Evolutionary conservation across 345 rosid species (phyloP), one percentile per base, ranked within the genome.

Genomic region (Euphorbia lathyris): DNA sequence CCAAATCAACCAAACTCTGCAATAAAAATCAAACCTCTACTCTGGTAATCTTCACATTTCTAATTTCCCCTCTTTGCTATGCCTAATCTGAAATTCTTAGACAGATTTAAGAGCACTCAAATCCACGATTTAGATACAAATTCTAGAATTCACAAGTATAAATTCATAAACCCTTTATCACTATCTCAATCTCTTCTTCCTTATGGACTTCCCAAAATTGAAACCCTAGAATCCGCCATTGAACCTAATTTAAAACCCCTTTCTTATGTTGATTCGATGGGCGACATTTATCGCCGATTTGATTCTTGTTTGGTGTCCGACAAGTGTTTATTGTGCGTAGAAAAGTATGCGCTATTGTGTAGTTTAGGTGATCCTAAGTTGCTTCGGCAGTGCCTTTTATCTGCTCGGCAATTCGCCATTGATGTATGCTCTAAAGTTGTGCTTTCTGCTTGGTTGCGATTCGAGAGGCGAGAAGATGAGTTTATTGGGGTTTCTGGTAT

Each of bases 401-500:
- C 85, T 43, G 97, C 96, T 0, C 86, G 86, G 81, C 84, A 86
- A 29, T 78, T 76, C 65, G 90, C 98, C 40, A 14, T 61, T 66
- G 98, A 89, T 81, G 85, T 86, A 69, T 85, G 86, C 76, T 78
- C 91, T 17, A 86, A 91, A 82, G 86, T 88, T 25, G 91, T 91
- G 69, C 85, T 94, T 26, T 86, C 92, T 57, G 86, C 96, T 53
- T 94, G 98, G 98, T 81, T 94, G 77, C 80, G 91, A 72, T 87
- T 72, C 70, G 95, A 91, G 85, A 88, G 87, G 81, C 86, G 90
- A 66, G 96, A 81, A 58, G 82, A 93, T 71, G 97, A 89, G 48
- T 88, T 86, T 23, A 73, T 72, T 63, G 92, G 86, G 38, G 77
- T 86, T 30, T 81, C 86, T 4, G 68, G 88, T 8, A 72, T 84